These are phyloP conservation scores for Bacidia rubella DNA, from an alignment of 495 filamentous ascomycete species.

Conservation along the genomic window DNA sequence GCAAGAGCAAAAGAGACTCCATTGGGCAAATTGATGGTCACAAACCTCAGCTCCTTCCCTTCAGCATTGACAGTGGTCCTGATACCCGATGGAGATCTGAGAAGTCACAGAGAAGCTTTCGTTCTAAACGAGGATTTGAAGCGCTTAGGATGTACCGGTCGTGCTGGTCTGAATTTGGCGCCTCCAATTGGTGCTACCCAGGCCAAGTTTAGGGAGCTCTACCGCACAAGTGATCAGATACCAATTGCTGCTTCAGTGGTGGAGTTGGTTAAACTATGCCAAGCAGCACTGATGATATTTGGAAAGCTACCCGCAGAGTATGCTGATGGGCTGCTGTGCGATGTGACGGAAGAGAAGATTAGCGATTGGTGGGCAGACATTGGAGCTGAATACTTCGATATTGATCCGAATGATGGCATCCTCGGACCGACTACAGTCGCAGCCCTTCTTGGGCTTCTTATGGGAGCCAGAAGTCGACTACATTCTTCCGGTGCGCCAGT, in stretches of 20 bases:
- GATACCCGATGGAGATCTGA: constrained; percentile 76
- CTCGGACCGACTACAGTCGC: constrained; percentile 87
- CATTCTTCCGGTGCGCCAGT: constrained; percentile 72
- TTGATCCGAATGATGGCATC: constrained; percentile 84
- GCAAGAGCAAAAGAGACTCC: constrained; percentile 70
- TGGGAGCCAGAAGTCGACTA: constrained; percentile 81
- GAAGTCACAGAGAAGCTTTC: constrained; percentile 67
- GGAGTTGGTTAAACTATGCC: constrained; percentile 86
- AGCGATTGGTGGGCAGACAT: constrained; percentile 95
- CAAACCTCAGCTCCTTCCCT: constrained; percentile 81
- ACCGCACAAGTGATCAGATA: constrained; percentile 71
- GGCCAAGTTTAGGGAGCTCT: constrained; percentile 86
- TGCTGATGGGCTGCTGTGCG: constrained; percentile 84
- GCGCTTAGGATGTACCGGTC: constrained; percentile 78
- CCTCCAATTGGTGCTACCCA: constrained; percentile 64
- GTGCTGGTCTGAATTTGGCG: constrained; percentile 68
- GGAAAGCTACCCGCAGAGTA: constrained; percentile 79
- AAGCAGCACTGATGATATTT: constrained; percentile 78
- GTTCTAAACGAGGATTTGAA: constrained; percentile 94
- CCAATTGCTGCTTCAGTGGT: constrained; percentile 62
- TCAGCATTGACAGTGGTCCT: constrained; percentile 78
- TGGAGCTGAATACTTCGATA: constrained; percentile 75
- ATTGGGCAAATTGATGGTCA: constrained; percentile 80
- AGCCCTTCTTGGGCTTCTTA: constrained; percentile 71
- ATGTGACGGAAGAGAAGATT: constrained; percentile 80